Conservation (phyloP, 768 basidiomycete genomes). For the Ramaria sp. region DNA sequence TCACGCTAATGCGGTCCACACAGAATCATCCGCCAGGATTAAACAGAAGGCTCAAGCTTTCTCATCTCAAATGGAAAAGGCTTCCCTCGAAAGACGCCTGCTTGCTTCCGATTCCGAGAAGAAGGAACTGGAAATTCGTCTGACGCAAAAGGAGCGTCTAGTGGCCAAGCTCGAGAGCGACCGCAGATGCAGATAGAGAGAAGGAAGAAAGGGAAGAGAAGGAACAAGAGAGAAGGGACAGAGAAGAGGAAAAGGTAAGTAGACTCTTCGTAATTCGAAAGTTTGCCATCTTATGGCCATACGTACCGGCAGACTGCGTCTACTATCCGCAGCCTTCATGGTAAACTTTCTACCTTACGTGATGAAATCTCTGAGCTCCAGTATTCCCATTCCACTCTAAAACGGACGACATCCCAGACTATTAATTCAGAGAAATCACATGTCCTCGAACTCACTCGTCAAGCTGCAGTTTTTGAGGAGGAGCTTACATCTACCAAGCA, state of each 20-base stretch:
- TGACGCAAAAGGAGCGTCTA: conserved; percentile 50
- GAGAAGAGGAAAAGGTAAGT: conserved; percentile 52
- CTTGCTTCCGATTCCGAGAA: conserved; percentile 49
- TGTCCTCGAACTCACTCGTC: conserved; percentile 36
- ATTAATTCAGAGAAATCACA: conserved; percentile 41
- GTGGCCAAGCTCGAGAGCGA: conserved; percentile 65
- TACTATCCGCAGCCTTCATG: conserved; percentile 43
- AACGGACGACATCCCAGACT: conserved; percentile 38
- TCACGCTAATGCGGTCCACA: neutral
- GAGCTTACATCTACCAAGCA: conserved; percentile 35
- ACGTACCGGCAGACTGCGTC: conserved; percentile 37
- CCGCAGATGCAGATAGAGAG: conserved; percentile 58
- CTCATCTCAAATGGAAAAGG: conserved; percentile 47
- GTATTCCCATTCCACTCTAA: conserved; percentile 40
- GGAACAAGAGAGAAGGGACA: conserved; percentile 40
- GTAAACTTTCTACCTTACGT: conserved; percentile 35
- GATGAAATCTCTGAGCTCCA: conserved; percentile 53
- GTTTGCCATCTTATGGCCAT: neutral
- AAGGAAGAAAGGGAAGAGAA: conserved; percentile 58
- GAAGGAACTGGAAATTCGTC: conserved; percentile 54
- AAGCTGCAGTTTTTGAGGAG: conserved; percentile 29
- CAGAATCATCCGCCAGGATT: conserved; percentile 1
- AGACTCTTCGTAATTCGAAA: neutral
- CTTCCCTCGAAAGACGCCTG: conserved; percentile 60
- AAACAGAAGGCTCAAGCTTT: conserved; percentile 31